Evolutionary conservation across 2,329 filamentous ascomycete species (phyloP).

Genomic region (Triangularia verruculosa): DNA sequence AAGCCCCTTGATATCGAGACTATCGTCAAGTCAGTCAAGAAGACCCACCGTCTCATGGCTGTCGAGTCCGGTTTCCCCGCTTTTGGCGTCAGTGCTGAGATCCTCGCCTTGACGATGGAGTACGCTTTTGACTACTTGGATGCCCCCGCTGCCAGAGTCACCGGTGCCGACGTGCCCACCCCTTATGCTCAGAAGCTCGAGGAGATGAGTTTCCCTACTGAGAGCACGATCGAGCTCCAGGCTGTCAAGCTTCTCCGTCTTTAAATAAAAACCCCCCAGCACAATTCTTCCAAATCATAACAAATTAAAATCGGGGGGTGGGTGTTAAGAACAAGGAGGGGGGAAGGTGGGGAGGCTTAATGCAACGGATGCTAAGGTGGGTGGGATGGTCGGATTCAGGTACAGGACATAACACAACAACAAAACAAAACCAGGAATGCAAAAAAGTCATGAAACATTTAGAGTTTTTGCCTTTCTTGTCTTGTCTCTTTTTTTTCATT

Average conservation of each 20-base stretch:
- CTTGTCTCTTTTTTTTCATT: neutral
- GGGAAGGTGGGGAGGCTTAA: conserved; percentile 1
- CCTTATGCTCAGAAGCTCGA: conserved; percentile 92
- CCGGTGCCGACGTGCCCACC: conserved; percentile 94
- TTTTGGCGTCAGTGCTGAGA: conserved; percentile 89
- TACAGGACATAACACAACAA: neutral
- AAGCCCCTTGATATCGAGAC: conserved; percentile 95
- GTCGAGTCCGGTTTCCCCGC: conserved; percentile 96
- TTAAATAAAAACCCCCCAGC: conserved; percentile 24
- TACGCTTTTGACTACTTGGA: conserved; percentile 98
- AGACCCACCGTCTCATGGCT: conserved; percentile 86
- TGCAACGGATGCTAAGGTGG: conserved; percentile 1
- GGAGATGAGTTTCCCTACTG: conserved; percentile 91
- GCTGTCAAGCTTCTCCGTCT: conserved; percentile 84
- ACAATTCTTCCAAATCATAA: neutral
- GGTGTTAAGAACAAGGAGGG: neutral
- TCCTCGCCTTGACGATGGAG: conserved; percentile 92
- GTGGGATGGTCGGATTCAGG: conserved; percentile 19
- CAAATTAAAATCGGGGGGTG: neutral
- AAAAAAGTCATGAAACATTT: neutral
- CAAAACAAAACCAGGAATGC: conserved; percentile 1
- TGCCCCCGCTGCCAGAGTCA: conserved; percentile 88
- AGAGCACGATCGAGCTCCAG: conserved; percentile 82
- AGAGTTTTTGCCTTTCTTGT: neutral
- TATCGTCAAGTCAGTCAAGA: conserved; percentile 97